phyloP scores from a whole-genome alignment of 192 early-diverging fungal genomes.

The Gryganskiella cystojenkinii region DNA sequence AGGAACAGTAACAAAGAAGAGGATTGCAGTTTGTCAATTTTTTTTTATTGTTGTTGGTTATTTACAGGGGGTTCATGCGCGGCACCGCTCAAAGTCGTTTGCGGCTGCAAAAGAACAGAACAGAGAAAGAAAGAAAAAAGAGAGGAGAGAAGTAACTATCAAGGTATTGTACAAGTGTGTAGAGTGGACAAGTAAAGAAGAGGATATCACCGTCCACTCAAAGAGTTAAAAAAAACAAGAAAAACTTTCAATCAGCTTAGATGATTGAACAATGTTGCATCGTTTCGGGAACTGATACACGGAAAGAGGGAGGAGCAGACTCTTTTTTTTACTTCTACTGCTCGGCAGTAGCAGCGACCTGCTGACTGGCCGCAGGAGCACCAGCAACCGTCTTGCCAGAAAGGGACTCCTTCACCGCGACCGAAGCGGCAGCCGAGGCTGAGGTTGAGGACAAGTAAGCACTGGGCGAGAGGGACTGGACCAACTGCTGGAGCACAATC shows the following conservation, averaged over 20 bases:
- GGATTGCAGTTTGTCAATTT: too few relatives aligned
- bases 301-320: too few relatives aligned
- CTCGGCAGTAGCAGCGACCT: background rate
- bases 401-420: conserved; percentile 17
- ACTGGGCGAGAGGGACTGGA: conserved; percentile 39
- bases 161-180: background rate
- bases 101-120: background rate
- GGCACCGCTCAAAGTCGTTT: too few relatives aligned
- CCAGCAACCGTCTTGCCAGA: conserved; percentile 17
- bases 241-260: too few relatives aligned
- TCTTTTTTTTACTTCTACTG: background rate
- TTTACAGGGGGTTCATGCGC: too few relatives aligned
- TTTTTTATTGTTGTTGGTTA: too few relatives aligned
- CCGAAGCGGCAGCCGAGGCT: background rate
- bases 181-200: too few relatives aligned
- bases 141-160: background rate
- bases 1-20: too few relatives aligned
- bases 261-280: too few relatives aligned
- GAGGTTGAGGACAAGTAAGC: conserved; percentile 4
- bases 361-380: background rate
- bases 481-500: conserved; percentile 46
- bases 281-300: too few relatives aligned
- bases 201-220: too few relatives aligned
- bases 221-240: too few relatives aligned
- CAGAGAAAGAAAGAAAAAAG: background rate